Percentiles rank a stretch among this genome's conserved stretches.
Conservation (phyloP, 176 grass and related monocot genomes). For the Thalia dealbata region DNA sequence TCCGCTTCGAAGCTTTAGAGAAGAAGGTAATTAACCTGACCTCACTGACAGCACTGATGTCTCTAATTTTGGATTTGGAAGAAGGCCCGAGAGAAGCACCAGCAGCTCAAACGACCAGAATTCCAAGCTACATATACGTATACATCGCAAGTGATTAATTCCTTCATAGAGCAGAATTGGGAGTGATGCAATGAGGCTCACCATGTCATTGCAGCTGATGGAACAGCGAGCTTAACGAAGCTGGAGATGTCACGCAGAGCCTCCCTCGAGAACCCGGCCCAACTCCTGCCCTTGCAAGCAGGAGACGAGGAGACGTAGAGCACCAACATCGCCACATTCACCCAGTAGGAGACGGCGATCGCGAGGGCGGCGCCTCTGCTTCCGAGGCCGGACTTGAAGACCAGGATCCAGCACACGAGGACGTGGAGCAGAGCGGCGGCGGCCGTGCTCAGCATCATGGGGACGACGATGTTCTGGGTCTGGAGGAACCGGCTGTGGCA, state of each 20-base stretch:
- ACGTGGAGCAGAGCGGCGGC: constrained; percentile 33
- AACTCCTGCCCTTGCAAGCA: constrained; percentile 41
- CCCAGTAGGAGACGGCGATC: constrained; percentile 45
- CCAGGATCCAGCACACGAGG: constrained; percentile 58
- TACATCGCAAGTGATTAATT: too few species aligned
- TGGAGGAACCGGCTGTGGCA: constrained; percentile 62
- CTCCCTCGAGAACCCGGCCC: constrained; percentile 34
- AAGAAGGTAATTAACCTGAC: too few species aligned
- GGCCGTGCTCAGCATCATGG: constrained; percentile 47
- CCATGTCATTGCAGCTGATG: constrained; percentile 57
- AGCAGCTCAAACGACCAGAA: constrained; percentile 89
- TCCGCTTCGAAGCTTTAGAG: too few species aligned
- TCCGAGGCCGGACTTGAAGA: constrained; percentile 61
- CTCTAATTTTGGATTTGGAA: constrained; percentile 78
- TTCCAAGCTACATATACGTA: constrained; percentile 35
- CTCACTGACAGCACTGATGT: constrained; percentile 63
- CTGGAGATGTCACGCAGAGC: constrained; percentile 33
- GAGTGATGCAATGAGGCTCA: constrained; percentile 21
- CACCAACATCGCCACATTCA: constrained; percentile 40
- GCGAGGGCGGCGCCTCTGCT: constrained; percentile 54
- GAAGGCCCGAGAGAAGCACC: constrained; percentile 63
- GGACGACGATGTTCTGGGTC: constrained; percentile 54
- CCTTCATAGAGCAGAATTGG: too few species aligned
- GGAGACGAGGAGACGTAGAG: constrained; percentile 48
- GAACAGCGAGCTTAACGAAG: constrained; percentile 48